Evolutionary conservation across 805 yeast species (phyloP), one percentile per base, ranked within the genome.

Genomic region (Candida sithepensis): DNA sequence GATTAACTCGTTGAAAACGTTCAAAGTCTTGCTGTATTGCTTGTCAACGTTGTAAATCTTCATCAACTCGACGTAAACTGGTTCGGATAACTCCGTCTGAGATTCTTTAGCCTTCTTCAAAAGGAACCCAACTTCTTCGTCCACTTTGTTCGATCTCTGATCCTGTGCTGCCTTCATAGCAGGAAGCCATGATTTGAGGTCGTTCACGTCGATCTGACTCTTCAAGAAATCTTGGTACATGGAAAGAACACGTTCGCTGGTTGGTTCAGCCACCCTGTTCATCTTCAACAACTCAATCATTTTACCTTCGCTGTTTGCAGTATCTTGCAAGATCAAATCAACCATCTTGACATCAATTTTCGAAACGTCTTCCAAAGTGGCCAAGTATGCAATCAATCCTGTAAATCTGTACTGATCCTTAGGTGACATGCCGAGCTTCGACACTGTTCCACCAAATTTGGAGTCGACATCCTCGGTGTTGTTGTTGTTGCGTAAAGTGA

Each of bases 1-100:
- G 23, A 74, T 53, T 66, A 84, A 60, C 39, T 65, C 68, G 49
- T 75, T 77, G 79, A 87, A 84, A 1, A 79, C 60, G 10, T 65
- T 64, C 47, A 75, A 66, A 2, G 75, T 74, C 33, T 64, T 66
- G 14, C 62, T 61, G 16, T 69, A 65, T 23, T 54, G 50, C 37
- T 69, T 69, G 37, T 68, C 57, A 1, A 62, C 66, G 46, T 69
- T 69, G 58, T 66, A 79, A 36, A 72, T 71, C 30, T 69, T 61
- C 83, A 82, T 78, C 46, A 77, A 59, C 30, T 67, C 64, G 42
- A 67, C 62, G 42, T 74, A 60, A 0, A 80, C 71, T 7, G 58
- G 59, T 53, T 74, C 77, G 4, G 64, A 61, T 19, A 81, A 59
- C 5, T 70, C 62, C 13, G 51, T 60, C 1, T 65, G 63, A 43